Conservation (phyloP, 208 protist genomes). For the Wallacemonas sp. region DNA sequence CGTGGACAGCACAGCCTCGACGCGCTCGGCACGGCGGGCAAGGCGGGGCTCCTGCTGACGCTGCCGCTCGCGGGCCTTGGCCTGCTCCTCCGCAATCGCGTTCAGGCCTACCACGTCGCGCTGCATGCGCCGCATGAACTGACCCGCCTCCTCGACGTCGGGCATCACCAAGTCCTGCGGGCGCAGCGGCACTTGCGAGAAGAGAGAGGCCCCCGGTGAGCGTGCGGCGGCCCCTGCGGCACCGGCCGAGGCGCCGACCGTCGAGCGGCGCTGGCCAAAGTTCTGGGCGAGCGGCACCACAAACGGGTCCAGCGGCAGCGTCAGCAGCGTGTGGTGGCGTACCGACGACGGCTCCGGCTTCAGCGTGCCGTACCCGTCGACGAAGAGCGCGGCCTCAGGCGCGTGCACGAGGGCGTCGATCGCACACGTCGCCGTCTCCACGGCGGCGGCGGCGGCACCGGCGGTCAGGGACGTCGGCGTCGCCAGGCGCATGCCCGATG, state of each 20-base stretch:
- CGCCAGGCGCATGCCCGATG: conserved; percentile 3
- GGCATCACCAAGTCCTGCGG: conserved; percentile 74
- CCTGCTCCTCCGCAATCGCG: conserved; percentile 76
- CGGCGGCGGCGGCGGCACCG: conserved; percentile 12
- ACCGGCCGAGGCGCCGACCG: not conserved
- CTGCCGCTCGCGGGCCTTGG: conserved; percentile 40
- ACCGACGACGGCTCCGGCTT: conserved; percentile 20
- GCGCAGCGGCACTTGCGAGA: not conserved
- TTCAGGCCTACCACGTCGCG: conserved; percentile 82
- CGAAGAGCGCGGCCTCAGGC: conserved; percentile 40
- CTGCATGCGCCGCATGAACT: conserved; percentile 75
- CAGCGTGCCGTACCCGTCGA: conserved; percentile 71
- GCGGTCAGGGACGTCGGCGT: not conserved
- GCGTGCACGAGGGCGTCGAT: conserved; percentile 7
- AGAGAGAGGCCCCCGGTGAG: conserved; percentile 6
- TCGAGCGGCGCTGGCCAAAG: not conserved
- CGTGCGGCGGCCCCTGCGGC: not conserved
- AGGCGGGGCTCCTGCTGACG: conserved; percentile 20
- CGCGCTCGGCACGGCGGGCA: conserved; percentile 21
- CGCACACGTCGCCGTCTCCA: conserved; percentile 20
- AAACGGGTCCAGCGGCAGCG: conserved; percentile 15
- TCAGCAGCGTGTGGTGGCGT: not conserved
- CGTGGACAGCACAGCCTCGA: conserved; percentile 23
- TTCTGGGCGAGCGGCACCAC: conserved; percentile 22
- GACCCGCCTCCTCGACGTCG: conserved; percentile 50